Percentiles rank a stretch among this genome's conserved stretches.
These are phyloP conservation scores for Anaeromyces robustus DNA, from an alignment of 192 early-diverging fungal species.

Conservation along the genomic window DNA sequence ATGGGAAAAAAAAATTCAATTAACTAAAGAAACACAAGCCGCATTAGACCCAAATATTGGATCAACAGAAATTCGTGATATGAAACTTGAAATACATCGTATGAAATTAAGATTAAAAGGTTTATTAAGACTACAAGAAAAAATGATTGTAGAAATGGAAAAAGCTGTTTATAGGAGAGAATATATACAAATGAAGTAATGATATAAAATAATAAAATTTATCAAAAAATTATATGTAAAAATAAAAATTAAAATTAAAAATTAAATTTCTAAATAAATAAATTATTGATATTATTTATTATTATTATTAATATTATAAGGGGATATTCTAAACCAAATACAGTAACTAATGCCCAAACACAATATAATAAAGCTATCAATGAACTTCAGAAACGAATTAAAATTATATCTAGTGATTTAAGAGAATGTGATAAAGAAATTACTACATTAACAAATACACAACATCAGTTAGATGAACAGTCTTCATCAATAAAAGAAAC, in stretches of 20 bases:
- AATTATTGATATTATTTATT: neutral
- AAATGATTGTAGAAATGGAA: conserved; percentile 49
- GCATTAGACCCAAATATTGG: conserved; percentile 47
- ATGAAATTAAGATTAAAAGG: conserved; percentile 40
- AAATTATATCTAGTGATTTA: neutral
- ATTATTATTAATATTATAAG: neutral
- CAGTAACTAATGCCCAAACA: neutral
- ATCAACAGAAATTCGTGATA: conserved; percentile 39
- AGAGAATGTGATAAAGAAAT: neutral
- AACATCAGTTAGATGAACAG: neutral
- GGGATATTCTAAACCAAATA: neutral
- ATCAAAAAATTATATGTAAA: too few relatives aligned
- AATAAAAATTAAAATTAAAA: too few relatives aligned
- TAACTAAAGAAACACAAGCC: conserved; percentile 45
- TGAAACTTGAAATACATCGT: conserved; percentile 41
- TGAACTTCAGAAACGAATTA: neutral
- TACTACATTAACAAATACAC: neutral
- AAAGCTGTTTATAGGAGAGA: conserved; percentile 39
- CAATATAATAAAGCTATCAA: neutral
- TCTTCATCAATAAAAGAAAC: neutral
- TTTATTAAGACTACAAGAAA: conserved; percentile 45
- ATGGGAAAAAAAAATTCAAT: conserved; percentile 53
- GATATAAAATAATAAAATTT: neutral
- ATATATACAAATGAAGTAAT: conserved; percentile 24
- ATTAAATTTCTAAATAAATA: too few relatives aligned